Evolutionary conservation across 2,329 filamentous ascomycete species (phyloP).

Genomic region (Talaromyces sp.): DNA sequence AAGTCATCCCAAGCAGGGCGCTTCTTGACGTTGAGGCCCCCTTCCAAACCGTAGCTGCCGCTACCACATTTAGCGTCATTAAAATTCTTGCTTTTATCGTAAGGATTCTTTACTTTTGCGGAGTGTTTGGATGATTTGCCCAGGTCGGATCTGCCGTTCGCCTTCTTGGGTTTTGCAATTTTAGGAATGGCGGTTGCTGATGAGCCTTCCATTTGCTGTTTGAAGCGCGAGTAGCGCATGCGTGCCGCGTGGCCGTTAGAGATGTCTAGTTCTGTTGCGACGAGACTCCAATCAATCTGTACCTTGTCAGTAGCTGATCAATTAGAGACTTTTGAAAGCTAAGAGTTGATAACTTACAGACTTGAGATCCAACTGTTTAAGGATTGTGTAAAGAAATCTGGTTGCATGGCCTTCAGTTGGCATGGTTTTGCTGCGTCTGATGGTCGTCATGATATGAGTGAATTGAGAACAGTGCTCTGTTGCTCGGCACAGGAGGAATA

Average conservation of each 20-base stretch:
- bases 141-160: slow-evolving; percentile 23
- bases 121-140: slow-evolving; percentile 20
- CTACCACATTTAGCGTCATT: neutral
- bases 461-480: neutral
- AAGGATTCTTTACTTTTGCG: slow-evolving; percentile 19
- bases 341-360: slow-evolving; percentile 35
- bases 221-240: slow-evolving; percentile 56
- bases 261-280: slow-evolving; percentile 50
- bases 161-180: slow-evolving; percentile 26
- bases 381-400: slow-evolving; percentile 54
- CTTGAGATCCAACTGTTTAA: slow-evolving; percentile 54
- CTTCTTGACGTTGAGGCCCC: slow-evolving; percentile 15
- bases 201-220: slow-evolving; percentile 50
- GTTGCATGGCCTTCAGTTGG: slow-evolving; percentile 49
- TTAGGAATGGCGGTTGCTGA: slow-evolving; percentile 24
- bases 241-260: slow-evolving; percentile 56
- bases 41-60: neutral
- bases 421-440: slow-evolving; percentile 42
- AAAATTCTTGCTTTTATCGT: slow-evolving; percentile 5
- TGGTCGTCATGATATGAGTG: slow-evolving; percentile 27
- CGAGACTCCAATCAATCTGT: slow-evolving; percentile 53
- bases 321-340: neutral
- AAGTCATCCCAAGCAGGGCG: slow-evolving; percentile 11
- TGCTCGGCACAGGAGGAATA: neutral
- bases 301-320: neutral